These are phyloP conservation scores for Cladophialophora chaetospira DNA, from an alignment of 2,329 filamentous ascomycete species.

Conservation along the genomic window DNA sequence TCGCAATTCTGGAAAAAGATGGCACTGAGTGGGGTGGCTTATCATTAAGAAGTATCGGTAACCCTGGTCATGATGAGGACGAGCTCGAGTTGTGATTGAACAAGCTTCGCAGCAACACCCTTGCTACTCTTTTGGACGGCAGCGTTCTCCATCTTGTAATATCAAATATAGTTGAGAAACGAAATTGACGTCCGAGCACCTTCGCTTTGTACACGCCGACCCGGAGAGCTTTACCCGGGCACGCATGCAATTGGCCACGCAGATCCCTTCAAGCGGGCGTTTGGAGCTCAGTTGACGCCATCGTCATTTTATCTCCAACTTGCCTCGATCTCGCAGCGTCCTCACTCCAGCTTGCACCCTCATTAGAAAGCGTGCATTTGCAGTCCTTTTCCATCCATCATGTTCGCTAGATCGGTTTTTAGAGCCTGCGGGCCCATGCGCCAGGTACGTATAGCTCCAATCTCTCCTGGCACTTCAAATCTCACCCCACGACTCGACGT, in stretches of 20 bases:
- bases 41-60: conserved; percentile 26
- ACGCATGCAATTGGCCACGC: conserved; percentile 1
- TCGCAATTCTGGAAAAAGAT: conserved; percentile 24
- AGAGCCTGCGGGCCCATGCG: conserved; percentile 66
- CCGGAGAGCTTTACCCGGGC: not conserved
- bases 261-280: not conserved
- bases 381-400: conserved; percentile 42
- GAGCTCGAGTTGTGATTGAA: conserved; percentile 24
- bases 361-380: not conserved
- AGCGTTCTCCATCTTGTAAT: no score
- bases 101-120: not conserved
- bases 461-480: no score
- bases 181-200: no score
- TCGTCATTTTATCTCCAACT: conserved; percentile 10
- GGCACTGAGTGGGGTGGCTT: conserved; percentile 24
- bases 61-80: conserved; percentile 21
- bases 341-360: conserved; percentile 4
- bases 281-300: conserved; percentile 20
- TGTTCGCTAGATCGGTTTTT: conserved; percentile 69
- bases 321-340: not conserved
- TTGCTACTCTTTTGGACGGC: not conserved
- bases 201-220: conserved; percentile 1
- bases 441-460: conserved; percentile 54
- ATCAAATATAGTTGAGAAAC: not conserved
- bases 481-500: no score